Evolutionary conservation across 768 basidiomycete genomes (phyloP).

Genomic region (Boletellus emodensis): DNA sequence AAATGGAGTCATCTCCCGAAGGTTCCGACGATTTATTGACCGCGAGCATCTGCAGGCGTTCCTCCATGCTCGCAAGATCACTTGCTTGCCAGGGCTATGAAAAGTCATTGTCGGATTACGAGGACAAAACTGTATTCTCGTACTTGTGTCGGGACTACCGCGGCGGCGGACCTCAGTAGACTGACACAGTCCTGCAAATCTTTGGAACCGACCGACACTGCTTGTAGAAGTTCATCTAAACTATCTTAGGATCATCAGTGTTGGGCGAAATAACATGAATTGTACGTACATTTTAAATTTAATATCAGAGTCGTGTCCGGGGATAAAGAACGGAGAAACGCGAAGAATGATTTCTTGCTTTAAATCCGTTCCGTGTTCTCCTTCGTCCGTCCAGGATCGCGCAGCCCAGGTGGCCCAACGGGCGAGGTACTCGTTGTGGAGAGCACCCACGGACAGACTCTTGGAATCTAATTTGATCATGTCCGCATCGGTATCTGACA

Average conservation of each 20-base stretch:
- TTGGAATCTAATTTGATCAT: constrained; percentile 17
- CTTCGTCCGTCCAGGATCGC: constrained; percentile 35
- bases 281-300: constrained; percentile 34
- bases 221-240: constrained; percentile 18
- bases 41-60: constrained; percentile 43
- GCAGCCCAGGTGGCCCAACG: constrained; percentile 68
- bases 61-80: constrained; percentile 53
- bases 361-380: constrained; percentile 37
- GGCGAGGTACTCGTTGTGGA: constrained; percentile 58
- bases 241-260: constrained; percentile 16
- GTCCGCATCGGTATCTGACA: constrained; percentile 11
- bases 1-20: neutral
- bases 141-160: constrained; percentile 14
- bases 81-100: constrained; percentile 48
- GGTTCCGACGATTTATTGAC: constrained; percentile 5
- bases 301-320: constrained; percentile 25
- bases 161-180: constrained; percentile 12
- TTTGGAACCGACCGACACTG: constrained; percentile 17
- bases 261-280: neutral
- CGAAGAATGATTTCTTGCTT: constrained; percentile 42
- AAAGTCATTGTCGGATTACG: neutral
- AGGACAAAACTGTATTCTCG: neutral
- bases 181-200: constrained; percentile 17
- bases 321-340: constrained; percentile 49
- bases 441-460: constrained; percentile 31